These are phyloP conservation scores for Barnettozyma sucrosica DNA, from an alignment of 805 yeast genomes.

Conservation along the genomic window DNA sequence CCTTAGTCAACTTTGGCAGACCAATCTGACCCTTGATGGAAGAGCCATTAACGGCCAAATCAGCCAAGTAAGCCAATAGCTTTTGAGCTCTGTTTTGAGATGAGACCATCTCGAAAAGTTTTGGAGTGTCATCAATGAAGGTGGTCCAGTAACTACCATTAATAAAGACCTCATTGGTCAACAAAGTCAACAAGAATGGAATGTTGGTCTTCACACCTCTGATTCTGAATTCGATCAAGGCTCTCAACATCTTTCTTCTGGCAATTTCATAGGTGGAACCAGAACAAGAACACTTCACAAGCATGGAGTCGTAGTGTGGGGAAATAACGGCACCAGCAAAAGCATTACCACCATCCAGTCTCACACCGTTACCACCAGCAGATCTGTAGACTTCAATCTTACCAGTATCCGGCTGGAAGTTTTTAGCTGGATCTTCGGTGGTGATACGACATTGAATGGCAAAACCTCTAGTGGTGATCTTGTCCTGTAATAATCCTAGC, in stretches of 20 bases:
- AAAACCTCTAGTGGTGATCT: constrained; percentile 92
- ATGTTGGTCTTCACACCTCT: constrained; percentile 99
- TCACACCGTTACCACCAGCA: constrained; percentile 98
- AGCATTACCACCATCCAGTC: constrained; percentile 98
- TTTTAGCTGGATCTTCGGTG: constrained; percentile 94
- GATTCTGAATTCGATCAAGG: constrained; percentile 94
- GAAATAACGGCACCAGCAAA: constrained; percentile 95
- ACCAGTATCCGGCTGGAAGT: constrained; percentile 98
- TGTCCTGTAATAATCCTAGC: constrained; percentile 88
- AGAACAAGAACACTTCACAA: constrained; percentile 95
- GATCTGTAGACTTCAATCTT: constrained; percentile 96
- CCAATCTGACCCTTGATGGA: constrained; percentile 96
- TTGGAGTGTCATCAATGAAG: constrained; percentile 96
- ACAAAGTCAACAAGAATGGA: constrained; percentile 86
- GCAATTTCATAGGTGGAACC: constrained; percentile 96
- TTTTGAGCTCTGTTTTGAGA: constrained; percentile 98
- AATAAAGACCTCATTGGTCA: constrained; percentile 86
- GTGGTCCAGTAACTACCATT: constrained; percentile 95
- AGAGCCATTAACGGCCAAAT: constrained; percentile 91
- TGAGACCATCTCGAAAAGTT: constrained; percentile 86
- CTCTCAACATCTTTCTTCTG: constrained; percentile 95
- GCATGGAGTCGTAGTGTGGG: constrained; percentile 97
- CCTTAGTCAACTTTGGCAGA: constrained; percentile 70
- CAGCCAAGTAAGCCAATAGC: constrained; percentile 84
- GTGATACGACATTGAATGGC: constrained; percentile 99